Evolutionary conservation across 768 basidiomycete species (phyloP).

Genomic region (Kwoniella shandongensis): DNA sequence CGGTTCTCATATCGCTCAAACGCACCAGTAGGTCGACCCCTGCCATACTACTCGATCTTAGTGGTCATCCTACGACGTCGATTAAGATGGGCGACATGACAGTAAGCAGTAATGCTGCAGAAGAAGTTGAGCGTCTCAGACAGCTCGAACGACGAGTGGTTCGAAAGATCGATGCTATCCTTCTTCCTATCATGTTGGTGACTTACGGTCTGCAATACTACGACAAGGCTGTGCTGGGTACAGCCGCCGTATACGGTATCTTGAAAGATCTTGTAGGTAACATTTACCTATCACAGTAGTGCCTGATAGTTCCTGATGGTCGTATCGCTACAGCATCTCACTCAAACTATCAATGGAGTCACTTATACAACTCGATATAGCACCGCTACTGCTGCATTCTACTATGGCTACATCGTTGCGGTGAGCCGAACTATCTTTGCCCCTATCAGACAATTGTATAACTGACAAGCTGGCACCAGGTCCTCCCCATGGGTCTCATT

Average conservation of each 20-base stretch:
- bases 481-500: conserved; percentile 48
- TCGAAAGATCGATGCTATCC: conserved; percentile 37
- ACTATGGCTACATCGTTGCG: conserved; percentile 51
- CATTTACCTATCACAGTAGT: neutral
- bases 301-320: too few species aligned
- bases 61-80: too few species aligned
- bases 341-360: conserved; percentile 38
- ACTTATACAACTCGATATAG: conserved; percentile 44
- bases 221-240: conserved; percentile 52
- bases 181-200: conserved; percentile 52
- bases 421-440: conserved; percentile 10
- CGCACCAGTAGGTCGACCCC: too few species aligned
- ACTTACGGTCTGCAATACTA: conserved; percentile 49
- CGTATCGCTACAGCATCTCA: conserved; percentile 33
- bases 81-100: too few species aligned
- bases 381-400: conserved; percentile 53
- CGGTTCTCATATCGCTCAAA: too few species aligned
- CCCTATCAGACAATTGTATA: neutral
- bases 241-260: conserved; percentile 51
- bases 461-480: conserved; percentile 1
- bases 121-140: conserved; percentile 8
- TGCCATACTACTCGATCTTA: too few species aligned
- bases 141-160: conserved; percentile 32
- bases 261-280: conserved; percentile 42
- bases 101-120: too few species aligned